Base-by-base conservation (phyloP, 495 filamentous ascomycete species). In the Xylaria acuta region DNA sequence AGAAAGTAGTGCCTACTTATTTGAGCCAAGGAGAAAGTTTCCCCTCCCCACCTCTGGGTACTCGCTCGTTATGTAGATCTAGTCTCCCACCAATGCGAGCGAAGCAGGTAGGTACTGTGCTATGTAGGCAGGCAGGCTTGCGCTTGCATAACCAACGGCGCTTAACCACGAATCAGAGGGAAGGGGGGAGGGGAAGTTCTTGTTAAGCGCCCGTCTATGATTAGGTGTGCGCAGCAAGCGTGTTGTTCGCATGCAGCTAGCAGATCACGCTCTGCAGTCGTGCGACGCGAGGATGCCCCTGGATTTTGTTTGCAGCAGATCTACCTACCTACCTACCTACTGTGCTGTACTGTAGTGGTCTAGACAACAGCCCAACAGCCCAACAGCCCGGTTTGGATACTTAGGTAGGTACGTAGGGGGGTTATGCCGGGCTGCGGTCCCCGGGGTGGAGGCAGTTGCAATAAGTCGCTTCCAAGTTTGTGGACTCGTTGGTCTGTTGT, bases 81-180 rank as follows among this genome's bases (percentile, higher is more conserved):
- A 45, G 51, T 54, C 51, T 54, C 5, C 32, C 14, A 34, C 54
- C 54, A 59, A 59, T 34, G 65, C 22, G 6, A 40, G 64, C 47
- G 32, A 41, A 43, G 30, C 34, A 41, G 32, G 32, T 12, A 40
- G n/a, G 47, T n/a, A n/a, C n/a, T n/a, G n/a, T n/a, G n/a, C n/a
- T n/a, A n/a, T n/a, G n/a, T n/a, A n/a, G n/a, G n/a, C n/a, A n/a
- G n/a, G n/a, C n/a, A n/a, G n/a, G n/a, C n/a, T n/a, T n/a, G n/a
- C n/a, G n/a, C n/a, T 27, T 68, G 65, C 22, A 20, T 43, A 45
- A 18, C 49, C 34, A 43, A 22, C 53, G 69, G 69, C 69, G 69
- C 69, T 65, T 71, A 71, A 47, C 49, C 47, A 22, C 69, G 69
- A 71, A 71, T 71, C 69, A 71, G 69, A 27, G 38, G 6, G 47